phyloP scores from a whole-genome alignment of 108 stramenopile genomes.

The Fragilaria crotonensis region DNA sequence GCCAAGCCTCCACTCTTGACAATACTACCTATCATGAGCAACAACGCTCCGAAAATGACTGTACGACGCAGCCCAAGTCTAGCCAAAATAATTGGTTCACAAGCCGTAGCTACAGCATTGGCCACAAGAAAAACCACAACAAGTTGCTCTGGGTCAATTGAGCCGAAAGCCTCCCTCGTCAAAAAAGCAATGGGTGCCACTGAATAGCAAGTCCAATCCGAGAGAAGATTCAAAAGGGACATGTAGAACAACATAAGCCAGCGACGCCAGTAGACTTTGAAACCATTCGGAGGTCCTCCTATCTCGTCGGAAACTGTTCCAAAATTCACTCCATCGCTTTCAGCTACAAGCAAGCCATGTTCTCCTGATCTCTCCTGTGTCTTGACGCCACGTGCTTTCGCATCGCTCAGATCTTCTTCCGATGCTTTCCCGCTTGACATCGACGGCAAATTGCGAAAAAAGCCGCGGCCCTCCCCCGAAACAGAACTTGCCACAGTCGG shows the following conservation, averaged over 20 bases:
- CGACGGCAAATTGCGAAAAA: not conserved
- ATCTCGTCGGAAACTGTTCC: not conserved
- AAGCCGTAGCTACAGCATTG: slow-evolving; percentile 70
- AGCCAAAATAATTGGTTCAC: slow-evolving; percentile 76
- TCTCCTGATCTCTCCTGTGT: too few species aligned
- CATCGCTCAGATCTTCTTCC: not conserved
- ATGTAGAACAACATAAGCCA: slow-evolving; percentile 83
- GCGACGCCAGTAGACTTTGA: slow-evolving; percentile 59
- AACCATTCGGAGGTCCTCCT: slow-evolving; percentile 10
- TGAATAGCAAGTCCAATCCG: slow-evolving; percentile 83
- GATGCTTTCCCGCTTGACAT: not conserved
- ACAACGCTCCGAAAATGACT: slow-evolving; percentile 61
- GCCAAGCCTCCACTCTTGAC: slow-evolving; percentile 74
- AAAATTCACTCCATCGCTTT: not conserved
- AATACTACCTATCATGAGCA: slow-evolving; percentile 77
- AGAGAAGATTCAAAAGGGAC: slow-evolving; percentile 66
- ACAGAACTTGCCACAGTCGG: not conserved
- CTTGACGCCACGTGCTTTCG: not conserved
- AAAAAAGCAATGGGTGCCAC: slow-evolving; percentile 75
- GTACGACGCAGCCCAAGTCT: slow-evolving; percentile 71
- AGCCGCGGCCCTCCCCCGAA: not conserved
- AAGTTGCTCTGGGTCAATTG: slow-evolving; percentile 74
- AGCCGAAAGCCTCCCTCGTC: slow-evolving; percentile 62
- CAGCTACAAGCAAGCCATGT: too few species aligned
- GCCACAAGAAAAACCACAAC: slow-evolving; percentile 74